Conservation (phyloP, 2,329 filamentous ascomycete species). For the Hyphodiscus sp. region DNA sequence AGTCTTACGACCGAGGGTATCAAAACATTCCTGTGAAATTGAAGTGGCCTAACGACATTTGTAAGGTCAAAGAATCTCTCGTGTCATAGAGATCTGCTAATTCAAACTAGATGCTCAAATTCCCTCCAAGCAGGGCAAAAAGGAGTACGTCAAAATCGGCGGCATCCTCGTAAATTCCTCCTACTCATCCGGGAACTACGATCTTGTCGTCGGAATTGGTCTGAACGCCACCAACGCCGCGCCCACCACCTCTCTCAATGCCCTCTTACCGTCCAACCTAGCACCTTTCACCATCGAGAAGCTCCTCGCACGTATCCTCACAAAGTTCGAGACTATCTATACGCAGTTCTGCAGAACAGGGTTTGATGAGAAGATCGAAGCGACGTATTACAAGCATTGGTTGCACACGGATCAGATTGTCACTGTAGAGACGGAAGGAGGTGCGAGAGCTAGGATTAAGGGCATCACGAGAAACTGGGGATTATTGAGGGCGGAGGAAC, state of each 20-base stretch:
- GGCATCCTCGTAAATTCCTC: constrained; percentile 88
- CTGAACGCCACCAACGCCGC: constrained; percentile 78
- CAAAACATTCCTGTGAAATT: constrained; percentile 70
- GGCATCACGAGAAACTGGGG: constrained; percentile 94
- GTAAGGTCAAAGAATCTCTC: constrained; percentile 36
- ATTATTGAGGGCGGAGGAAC: constrained; percentile 75
- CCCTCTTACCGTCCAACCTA: constrained; percentile 51
- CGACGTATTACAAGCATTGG: constrained; percentile 76
- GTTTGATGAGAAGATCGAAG: constrained; percentile 67
- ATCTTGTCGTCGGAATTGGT: constrained; percentile 79
- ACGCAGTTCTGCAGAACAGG: constrained; percentile 66
- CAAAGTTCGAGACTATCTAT: constrained; percentile 73
- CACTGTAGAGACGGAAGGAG: constrained; percentile 74
- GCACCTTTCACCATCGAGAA: constrained; percentile 65
- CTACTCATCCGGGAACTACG: constrained; percentile 71
- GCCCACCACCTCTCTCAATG: constrained; percentile 81
- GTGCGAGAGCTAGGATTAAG: constrained; percentile 66
- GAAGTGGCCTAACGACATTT: constrained; percentile 98
- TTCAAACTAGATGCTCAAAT: constrained; percentile 53
- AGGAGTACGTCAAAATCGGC: constrained; percentile 77
- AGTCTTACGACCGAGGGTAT: constrained; percentile 72
- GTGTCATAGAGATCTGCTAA: not conserved
- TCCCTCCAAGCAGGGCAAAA: constrained; percentile 43
- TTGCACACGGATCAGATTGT: constrained; percentile 69
- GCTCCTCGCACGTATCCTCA: constrained; percentile 74